Conservation (phyloP, 352 stramenopile genomes). For the Phytopythium helicoides region DNA sequence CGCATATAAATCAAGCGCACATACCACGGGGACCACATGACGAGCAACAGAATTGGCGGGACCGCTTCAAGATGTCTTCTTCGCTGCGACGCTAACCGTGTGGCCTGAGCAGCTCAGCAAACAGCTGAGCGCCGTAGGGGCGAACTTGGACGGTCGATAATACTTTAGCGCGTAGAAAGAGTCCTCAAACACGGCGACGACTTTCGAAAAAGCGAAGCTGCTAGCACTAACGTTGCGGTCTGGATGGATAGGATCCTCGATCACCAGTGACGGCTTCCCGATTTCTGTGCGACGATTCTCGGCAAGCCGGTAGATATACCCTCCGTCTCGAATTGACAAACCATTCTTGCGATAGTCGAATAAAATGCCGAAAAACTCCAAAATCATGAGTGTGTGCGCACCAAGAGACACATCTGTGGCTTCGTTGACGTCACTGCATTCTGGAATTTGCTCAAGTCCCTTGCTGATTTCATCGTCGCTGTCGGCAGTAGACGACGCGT, state of each 20-base stretch:
- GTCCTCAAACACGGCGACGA: constrained; percentile 84
- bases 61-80: neutral
- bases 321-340: constrained; percentile 78
- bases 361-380: constrained; percentile 85
- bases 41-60: neutral
- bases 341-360: constrained; percentile 87
- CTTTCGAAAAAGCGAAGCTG: constrained; percentile 84
- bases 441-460: neutral
- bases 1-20: constrained; percentile 4
- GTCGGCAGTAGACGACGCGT: constrained; percentile 43
- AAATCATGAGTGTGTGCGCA: constrained; percentile 68
- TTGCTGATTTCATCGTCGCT: constrained; percentile 50
- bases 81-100: constrained; percentile 12
- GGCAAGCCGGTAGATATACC: constrained; percentile 82
- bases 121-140: constrained; percentile 75
- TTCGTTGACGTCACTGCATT: neutral
- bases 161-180: constrained; percentile 86
- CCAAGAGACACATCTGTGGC: constrained; percentile 44
- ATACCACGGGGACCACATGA: no score
- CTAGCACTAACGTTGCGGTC: constrained; percentile 86
- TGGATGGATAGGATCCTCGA: constrained; percentile 88
- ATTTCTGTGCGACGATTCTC: constrained; percentile 45
- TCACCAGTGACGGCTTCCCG: constrained; percentile 72
- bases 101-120: constrained; percentile 68
- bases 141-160: constrained; percentile 72